Evolutionary conservation across 2,329 filamentous ascomycete species (phyloP).

Genomic region (Pseudocercospora macadamiae): DNA sequence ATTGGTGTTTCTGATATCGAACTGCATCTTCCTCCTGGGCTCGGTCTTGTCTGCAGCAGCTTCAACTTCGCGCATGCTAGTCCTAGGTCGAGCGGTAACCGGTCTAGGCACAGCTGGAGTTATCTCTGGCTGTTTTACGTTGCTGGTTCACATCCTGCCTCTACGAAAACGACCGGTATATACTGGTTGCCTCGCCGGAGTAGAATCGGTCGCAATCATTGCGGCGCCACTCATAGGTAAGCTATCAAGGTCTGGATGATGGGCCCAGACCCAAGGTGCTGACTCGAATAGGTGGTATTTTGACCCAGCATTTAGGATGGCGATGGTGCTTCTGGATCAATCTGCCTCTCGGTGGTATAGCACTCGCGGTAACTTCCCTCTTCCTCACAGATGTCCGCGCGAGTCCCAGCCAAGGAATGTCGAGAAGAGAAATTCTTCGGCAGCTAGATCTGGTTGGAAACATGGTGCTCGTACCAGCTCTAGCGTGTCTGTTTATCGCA

Average conservation of each 20-base stretch:
- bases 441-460: conserved; percentile 10
- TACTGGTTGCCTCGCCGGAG: no score
- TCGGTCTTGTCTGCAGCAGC: no score
- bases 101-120: no score
- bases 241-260: no score
- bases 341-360: conserved; percentile 35
- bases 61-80: no score
- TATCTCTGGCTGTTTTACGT: no score
- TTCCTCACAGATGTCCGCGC: not conserved
- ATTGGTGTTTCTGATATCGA: conserved; percentile 28
- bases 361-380: not conserved
- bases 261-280: no score
- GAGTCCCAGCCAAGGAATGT: not conserved
- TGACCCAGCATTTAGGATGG: conserved; percentile 42
- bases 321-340: conserved; percentile 42
- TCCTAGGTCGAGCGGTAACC: no score
- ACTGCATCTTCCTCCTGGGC: conserved; percentile 32
- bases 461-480: conserved; percentile 4
- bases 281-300: conserved; percentile 41
- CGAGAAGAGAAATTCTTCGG: not conserved
- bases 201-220: no score
- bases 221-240: no score
- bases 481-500: conserved; percentile 10
- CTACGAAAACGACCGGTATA: no score
- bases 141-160: no score